phyloP scores from a whole-genome alignment of 2,329 filamentous ascomycete genomes.

The Xylariaceae sp. region DNA sequence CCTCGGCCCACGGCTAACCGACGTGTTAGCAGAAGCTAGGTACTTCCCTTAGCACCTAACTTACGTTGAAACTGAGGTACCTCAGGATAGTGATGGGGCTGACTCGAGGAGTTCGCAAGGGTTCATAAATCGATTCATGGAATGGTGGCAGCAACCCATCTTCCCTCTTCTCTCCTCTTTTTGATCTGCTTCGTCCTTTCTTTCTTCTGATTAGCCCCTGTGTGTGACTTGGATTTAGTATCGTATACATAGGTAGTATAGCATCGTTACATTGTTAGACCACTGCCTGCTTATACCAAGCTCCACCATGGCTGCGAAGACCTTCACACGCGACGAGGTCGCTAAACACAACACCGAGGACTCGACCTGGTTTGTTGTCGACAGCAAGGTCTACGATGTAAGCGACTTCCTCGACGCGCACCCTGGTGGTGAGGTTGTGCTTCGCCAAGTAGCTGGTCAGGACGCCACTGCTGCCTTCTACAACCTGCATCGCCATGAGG shows the following conservation, averaged over 20 bases:
- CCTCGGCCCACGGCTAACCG: neutral
- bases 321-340: slow-evolving; percentile 60
- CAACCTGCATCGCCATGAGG: slow-evolving; percentile 86
- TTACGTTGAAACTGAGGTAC: neutral
- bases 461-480: slow-evolving; percentile 83
- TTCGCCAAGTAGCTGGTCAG: slow-evolving; percentile 72
- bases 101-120: neutral
- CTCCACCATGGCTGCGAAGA: slow-evolving; percentile 36
- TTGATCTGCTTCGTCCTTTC: neutral
- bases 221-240: too few species aligned
- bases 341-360: slow-evolving; percentile 71
- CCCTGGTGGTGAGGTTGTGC: slow-evolving; percentile 73
- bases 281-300: neutral
- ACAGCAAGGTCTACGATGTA: slow-evolving; percentile 82
- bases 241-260: too few species aligned
- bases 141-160: neutral
- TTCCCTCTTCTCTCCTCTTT: neutral
- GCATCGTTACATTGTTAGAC: neutral
- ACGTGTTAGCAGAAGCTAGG: neutral
- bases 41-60: neutral
- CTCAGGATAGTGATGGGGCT: neutral
- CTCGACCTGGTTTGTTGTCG: slow-evolving; percentile 77
- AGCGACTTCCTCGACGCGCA: slow-evolving; percentile 82
- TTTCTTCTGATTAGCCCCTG: neutral
- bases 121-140: neutral